Base-by-base conservation (phyloP, 2,329 filamentous ascomycete species). In the Rhynchosporium agropyri region DNA sequence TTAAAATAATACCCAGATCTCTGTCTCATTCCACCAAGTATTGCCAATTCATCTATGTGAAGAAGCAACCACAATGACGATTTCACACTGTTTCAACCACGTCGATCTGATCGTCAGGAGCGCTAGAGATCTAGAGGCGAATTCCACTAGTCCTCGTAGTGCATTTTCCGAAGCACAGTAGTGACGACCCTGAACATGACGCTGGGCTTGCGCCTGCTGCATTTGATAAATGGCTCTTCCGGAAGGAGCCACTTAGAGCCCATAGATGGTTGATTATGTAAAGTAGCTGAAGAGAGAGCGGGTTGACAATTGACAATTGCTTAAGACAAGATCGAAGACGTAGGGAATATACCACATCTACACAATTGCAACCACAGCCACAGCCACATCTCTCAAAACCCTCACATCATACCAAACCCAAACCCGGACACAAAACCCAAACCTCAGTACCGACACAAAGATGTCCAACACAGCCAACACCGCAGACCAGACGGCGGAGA, bases 401-500 rank as follows among this genome's bases (percentile, higher is more conserved):
- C 9, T 12, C 12, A 42, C 20, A 20, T 20, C 20, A 20, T 2
- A 40, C 12, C 36, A 40, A 40, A 12, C 7, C 36, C 36, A 40
- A 40, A 40, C 20, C 20, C 20, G 20, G 20, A 20, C 20, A 40
- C 36, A 40, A 40, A 8, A 40, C 36, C 7, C 36, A 8, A 3
- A 20, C 20, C 20, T 20, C 20, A 20, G 1, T 20, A 20, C 20
- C 20, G 20, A 20, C 20, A 20, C 55, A 2, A 66, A 50, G 15
- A 67, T 67, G 65, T 65, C 63, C 40, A 53, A 56, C 53, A 28
- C 46, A 63, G 58, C 54, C 36, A 51, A 43, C 40, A 61, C 43
- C 8, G 49, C 12, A 49, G 58, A 54, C 49, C 28, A 58, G 31
- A 61, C 49, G 13, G 31, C 31, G n/a, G 38, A 57, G 12, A 55